A percentile compares a stretch with the other conserved stretches of the same genome.
Conservation (phyloP, 2,329 filamentous ascomycete genomes). For the Diplodia intermedia region DNA sequence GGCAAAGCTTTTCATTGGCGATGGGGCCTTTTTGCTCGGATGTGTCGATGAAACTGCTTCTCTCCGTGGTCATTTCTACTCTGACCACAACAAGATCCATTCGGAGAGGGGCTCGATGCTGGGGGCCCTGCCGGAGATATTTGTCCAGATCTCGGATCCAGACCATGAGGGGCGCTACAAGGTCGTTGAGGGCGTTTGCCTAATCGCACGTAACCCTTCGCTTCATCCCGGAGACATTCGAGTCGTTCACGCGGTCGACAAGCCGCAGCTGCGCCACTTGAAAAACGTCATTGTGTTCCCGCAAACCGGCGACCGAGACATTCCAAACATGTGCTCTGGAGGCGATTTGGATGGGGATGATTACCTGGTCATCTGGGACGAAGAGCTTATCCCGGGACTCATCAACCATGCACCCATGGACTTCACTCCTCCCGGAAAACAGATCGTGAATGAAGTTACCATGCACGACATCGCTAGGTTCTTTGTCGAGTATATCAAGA, state of each 20-base stretch:
- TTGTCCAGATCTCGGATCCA: conserved; percentile 76
- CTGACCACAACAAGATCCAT: conserved; percentile 45
- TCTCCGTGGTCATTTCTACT: conserved; percentile 73
- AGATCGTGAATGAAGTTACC: conserved; percentile 67
- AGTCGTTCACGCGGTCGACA: conserved; percentile 82
- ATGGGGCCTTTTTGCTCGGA: conserved; percentile 87
- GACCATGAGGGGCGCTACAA: conserved; percentile 62
- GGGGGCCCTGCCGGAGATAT: conserved; percentile 77
- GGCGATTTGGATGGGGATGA: conserved; percentile 97
- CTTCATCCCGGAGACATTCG: conserved; percentile 92
- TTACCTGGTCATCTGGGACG: conserved; percentile 92
- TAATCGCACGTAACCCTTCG: conserved; percentile 90
- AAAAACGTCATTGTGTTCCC: conserved; percentile 89
- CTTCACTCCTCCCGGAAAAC: conserved; percentile 67
- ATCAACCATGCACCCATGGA: conserved; percentile 83
- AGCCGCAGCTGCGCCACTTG: conserved; percentile 74
- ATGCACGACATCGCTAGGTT: conserved; percentile 79
- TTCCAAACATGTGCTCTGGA: conserved; percentile 94
- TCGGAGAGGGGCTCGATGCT: conserved; percentile 50
- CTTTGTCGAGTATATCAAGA: conserved; percentile 92
- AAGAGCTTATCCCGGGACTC: conserved; percentile 65
- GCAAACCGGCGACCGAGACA: conserved; percentile 78
- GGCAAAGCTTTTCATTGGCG: conserved; percentile 78
- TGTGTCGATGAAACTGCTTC: conserved; percentile 84
- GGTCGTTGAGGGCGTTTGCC: conserved; percentile 76